Evolutionary conservation across 345 rosid species (phyloP), one percentile per base, ranked within the genome.

Genomic region (Dimocarpus longan): DNA sequence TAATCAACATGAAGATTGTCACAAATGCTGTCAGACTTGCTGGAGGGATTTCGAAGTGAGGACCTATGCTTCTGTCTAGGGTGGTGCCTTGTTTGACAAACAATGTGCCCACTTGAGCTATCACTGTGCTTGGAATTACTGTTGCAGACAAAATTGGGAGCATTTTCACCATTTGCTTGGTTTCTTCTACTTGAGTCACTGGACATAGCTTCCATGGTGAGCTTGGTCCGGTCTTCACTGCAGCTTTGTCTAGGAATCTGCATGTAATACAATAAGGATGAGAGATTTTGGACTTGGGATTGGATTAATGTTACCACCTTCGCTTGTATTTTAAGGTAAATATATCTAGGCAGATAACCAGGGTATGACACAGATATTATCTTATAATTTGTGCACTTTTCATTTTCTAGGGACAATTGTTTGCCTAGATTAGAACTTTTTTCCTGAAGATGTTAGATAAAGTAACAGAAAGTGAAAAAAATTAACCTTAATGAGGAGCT

Each of bases 31-130:
- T n/a, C 32, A 93, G 92, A 76, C 90, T 80, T 0, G 97, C 95
- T 0, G 98, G 90, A 32, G 98, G 99, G 81, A 90, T 91, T 39
- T 88, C 63, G n/a, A 89, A 90, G 66, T 91, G 79, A 6, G 87
- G 83, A 26, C 92, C 93, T 82, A 92, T 79, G 52, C 76, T 74
- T 26, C 89, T 86, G 63, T 91, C 79, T 12, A 92, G 81, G 21
- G 86, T 86, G 66, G 91, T 76, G 59, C 94, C 98, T 85, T 92
- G 98, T 78, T 92, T 91, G 68, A 92, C 24, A 78, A 92, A 94
- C 3, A 94, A 75, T 8, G 98, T 92, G 73, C n/a, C n/a, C 57
- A 75, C 73, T 74, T 89, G 92, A 70, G 91, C 84, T 44, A 82
- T 0, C 42, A 86, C 43, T 10, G 91, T 81, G 82, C 93, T 88